Base-by-base conservation (phyloP, 2,329 filamentous ascomycete genomes). In the Diplodia scrobiculata region DNA sequence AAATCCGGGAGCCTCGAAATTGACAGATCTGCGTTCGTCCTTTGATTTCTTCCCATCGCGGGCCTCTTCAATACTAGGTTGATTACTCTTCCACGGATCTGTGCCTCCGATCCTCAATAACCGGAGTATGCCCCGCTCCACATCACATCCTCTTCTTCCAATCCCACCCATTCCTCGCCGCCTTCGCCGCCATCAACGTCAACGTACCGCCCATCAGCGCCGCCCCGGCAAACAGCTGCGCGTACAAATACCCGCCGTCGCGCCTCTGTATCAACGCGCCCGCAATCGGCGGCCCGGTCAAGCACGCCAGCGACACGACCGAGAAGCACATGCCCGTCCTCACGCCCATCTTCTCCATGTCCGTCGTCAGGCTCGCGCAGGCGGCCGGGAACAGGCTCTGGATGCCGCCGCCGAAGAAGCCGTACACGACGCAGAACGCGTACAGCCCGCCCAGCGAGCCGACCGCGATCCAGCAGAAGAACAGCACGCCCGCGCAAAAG, bases 371-470 rank as follows among this genome's bases (percentile, higher is more conserved):
- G 36, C 74, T 76, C 1, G 78, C 77, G 13, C 83, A 71, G 0
- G 79, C 78, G 0, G 80, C 77, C 1, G 79, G 76, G 0, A 79
- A 78, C 29, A 84, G 73, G 5, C 78, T 78, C 53, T 83, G 77
- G 14, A 83, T 73, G 2, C 75, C 78, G 3, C 80, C 81, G 1
- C 79, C 79, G 60, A 81, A 79, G 68, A 84, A 80, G 3, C 82
- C 82, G 66, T 81, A 83, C 53, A 82, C 66, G 1, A 79, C 71
- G 27, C 78, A 76, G 66, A 83, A 82, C 0, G 73, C 75, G 38
- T 82, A 76, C 64, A 79, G 76, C 2, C 78, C 78, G 1, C 74
- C 73, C 0, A 72, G 70, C 1, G 74, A 75, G n/a, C 69, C 69
- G 0, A 81, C 77, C 21, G 75, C 74, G 10, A 79, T 76, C 79